A percentile compares a stretch with the other conserved stretches of the same genome.
phyloP scores from a whole-genome alignment of 495 filamentous ascomycete species.

The Penicillium mononematosum region DNA sequence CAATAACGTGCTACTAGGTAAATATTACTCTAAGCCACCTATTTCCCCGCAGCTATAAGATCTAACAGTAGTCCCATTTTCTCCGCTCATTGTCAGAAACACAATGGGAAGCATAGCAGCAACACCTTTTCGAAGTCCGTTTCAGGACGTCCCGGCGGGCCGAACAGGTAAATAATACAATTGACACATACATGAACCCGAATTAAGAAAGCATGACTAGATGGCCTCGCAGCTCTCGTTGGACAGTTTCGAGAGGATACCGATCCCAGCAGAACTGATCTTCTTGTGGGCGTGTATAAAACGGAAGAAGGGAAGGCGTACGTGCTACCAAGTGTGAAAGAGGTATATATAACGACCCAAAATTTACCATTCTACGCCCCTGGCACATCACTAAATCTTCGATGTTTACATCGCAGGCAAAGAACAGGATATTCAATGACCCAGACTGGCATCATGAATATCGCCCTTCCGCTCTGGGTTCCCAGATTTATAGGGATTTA shows the following conservation, averaged over 20 bases:
- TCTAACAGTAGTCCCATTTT: neutral
- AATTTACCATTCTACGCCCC: neutral
- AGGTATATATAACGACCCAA: conserved; percentile 7
- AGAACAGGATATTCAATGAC: conserved; percentile 18
- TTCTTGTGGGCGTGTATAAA: conserved; percentile 20
- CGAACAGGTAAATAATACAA: conserved; percentile 9
- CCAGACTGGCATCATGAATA: conserved; percentile 22
- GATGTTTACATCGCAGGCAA: conserved; percentile 8
- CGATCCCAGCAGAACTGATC: conserved; percentile 15
- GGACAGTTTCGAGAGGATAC: conserved; percentile 12
- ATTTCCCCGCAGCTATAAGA: conserved; percentile 7
- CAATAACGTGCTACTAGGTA: conserved; percentile 11
- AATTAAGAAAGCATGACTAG: neutral
- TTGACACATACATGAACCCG: neutral
- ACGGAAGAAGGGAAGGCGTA: conserved; percentile 20
- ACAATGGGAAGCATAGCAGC: conserved; percentile 18
- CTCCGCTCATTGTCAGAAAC: neutral
- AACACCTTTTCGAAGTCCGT: conserved; percentile 13
- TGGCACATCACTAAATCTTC: neutral
- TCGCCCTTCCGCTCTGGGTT: conserved; percentile 14
- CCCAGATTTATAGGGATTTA: conserved; percentile 13
- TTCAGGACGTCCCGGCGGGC: conserved; percentile 8
- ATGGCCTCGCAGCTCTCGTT: conserved; percentile 7
- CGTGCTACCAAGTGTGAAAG: conserved; percentile 15
- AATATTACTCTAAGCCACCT: conserved; percentile 1